These are phyloP conservation scores for Tolypocladium guangdongense DNA, from an alignment of 2,329 filamentous ascomycete genomes.

Conservation along the genomic window DNA sequence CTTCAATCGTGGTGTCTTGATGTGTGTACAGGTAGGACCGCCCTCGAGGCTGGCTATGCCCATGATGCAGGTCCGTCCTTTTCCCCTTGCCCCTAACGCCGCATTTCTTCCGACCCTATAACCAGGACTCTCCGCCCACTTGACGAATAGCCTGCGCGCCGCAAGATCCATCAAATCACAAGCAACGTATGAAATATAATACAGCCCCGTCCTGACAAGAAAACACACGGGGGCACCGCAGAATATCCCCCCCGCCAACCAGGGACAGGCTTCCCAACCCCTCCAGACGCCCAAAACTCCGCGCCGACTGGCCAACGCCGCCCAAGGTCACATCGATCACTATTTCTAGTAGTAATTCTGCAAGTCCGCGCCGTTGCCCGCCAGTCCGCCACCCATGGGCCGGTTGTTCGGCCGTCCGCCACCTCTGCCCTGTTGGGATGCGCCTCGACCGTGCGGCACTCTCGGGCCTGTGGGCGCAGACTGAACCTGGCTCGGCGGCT, in stretches of 20 bases:
- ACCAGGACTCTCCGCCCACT: not conserved
- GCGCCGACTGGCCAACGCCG: not conserved
- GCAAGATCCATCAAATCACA: not conserved
- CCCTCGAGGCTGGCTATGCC: not conserved
- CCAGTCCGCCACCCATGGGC: constrained; percentile 13
- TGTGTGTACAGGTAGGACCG: not conserved
- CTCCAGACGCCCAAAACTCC: not conserved
- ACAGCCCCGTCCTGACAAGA: not conserved
- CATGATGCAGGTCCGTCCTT: not conserved
- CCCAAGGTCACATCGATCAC: not conserved
- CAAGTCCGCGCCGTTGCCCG: constrained; percentile 19
- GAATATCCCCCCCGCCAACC: not conserved
- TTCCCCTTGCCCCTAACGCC: not conserved
- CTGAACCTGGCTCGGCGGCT: constrained; percentile 12
- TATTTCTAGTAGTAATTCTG: constrained; percentile 28
- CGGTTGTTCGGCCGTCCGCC: constrained; percentile 10
- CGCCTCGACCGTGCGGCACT: not conserved
- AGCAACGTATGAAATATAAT: not conserved
- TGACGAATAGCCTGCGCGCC: not conserved
- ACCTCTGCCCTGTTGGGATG: constrained; percentile 1
- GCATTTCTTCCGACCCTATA: not conserved
- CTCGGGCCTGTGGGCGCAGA: constrained; percentile 7
- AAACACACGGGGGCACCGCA: not conserved
- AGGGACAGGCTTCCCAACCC: not conserved
- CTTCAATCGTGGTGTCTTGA: not conserved